Evolutionary conservation across 1,139 yeast genomes (phyloP).

Genomic region (Lipomyces yarrowii): DNA sequence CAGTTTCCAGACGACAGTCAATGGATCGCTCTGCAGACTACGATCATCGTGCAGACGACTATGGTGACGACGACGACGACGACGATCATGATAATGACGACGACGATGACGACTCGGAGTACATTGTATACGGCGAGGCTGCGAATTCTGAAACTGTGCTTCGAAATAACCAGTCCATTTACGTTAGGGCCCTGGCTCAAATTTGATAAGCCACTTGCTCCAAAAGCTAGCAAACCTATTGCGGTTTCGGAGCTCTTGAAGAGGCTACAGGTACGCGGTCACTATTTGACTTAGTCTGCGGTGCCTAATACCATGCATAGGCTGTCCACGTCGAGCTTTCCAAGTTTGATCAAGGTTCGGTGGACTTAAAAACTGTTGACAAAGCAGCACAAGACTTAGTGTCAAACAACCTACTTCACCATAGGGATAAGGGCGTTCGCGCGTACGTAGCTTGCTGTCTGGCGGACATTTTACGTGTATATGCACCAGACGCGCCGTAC

Average conservation of each 20-base stretch:
- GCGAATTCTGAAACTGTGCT: constrained; percentile 15
- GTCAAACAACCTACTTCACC: constrained; percentile 59
- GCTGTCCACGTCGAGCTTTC: constrained; percentile 63
- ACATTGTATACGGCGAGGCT: constrained; percentile 12
- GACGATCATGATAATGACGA: not conserved
- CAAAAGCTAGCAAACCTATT: constrained; percentile 58
- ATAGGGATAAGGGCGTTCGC: constrained; percentile 70
- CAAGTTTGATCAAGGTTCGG: constrained; percentile 60
- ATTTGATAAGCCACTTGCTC: constrained; percentile 54
- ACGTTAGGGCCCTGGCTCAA: constrained; percentile 34
- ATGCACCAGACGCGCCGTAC: constrained; percentile 92
- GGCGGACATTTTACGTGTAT: constrained; percentile 72
- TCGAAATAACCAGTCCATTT: constrained; percentile 9
- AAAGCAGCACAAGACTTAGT: constrained; percentile 56
- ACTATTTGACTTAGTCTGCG: not conserved
- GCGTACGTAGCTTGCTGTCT: constrained; percentile 74
- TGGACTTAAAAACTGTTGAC: constrained; percentile 52
- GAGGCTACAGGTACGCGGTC: constrained; percentile 41
- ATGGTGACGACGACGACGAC: constrained; percentile 2
- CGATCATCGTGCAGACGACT: constrained; percentile 10
- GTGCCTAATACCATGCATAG: constrained; percentile 38
- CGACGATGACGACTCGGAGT: constrained; percentile 16
- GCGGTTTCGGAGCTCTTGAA: constrained; percentile 59
- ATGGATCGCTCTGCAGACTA: not conserved
- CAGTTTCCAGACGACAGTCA: not conserved